phyloP scores from a whole-genome alignment of 495 filamentous ascomycete species.

The Daldinia loculata region DNA sequence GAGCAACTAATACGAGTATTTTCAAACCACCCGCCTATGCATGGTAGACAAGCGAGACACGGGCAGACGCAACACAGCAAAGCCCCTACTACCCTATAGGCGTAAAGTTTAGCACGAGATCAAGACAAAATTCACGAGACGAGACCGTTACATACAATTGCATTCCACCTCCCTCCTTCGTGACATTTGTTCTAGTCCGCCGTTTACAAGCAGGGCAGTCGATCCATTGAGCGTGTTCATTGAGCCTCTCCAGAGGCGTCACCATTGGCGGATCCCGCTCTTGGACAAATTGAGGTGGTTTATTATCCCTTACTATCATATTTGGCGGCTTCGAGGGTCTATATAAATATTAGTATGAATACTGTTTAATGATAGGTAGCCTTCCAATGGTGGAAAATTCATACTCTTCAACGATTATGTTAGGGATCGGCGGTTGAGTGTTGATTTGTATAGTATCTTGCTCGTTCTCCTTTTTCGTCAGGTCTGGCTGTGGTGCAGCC shows the following conservation, averaged over 20 bases:
- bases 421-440: background rate
- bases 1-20: conserved; percentile 43
- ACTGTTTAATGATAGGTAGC: too few relatives aligned
- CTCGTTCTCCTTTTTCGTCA: background rate
- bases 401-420: conserved; percentile 25
- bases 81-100: conserved; percentile 39
- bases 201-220: conserved; percentile 49
- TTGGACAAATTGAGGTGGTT: background rate
- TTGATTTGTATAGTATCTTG: background rate
- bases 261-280: conserved; percentile 31
- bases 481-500: background rate
- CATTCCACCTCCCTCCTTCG: conserved; percentile 42
- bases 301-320: background rate
- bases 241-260: conserved; percentile 42
- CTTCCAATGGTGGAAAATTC: too few relatives aligned
- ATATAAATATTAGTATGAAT: background rate
- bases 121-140: background rate
- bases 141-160: conserved; percentile 38
- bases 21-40: conserved; percentile 48
- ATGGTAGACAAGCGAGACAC: conserved; percentile 47
- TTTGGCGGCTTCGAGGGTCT: background rate
- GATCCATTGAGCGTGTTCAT: conserved; percentile 36
- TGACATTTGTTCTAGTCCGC: conserved; percentile 28
- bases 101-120: background rate
- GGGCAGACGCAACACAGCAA: conserved; percentile 47